Conservation (phyloP, 495 filamentous ascomycete genomes). For the Xylaria castorea region DNA sequence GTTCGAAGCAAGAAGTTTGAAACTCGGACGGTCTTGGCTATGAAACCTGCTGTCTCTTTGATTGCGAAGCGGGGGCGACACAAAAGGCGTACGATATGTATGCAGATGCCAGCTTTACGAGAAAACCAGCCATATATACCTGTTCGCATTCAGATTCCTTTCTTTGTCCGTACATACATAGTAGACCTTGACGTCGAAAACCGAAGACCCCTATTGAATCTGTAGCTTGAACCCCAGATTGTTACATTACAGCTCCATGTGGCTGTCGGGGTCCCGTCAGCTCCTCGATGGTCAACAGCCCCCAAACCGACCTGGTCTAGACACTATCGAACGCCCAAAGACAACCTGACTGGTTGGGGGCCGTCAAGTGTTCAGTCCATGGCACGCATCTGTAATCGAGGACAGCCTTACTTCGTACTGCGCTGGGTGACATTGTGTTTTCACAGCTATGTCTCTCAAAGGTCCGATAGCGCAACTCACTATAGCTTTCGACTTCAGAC, state of each 20-base stretch:
- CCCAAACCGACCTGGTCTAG: slow-evolving; percentile 15
- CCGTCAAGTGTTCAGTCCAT: neutral
- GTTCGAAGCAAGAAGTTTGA: slow-evolving; percentile 1
- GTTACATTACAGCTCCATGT: slow-evolving; percentile 16
- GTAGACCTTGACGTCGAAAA: neutral
- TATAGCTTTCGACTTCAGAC: neutral
- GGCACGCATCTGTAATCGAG: neutral
- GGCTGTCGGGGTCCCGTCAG: slow-evolving; percentile 12
- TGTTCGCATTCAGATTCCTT: neutral
- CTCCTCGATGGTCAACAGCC: slow-evolving; percentile 6
- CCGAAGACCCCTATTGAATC: neutral
- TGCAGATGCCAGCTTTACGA: neutral
- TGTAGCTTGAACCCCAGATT: slow-evolving; percentile 21
- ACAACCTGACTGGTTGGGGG: slow-evolving; percentile 9
- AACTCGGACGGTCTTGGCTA: neutral
- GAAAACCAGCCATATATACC: neutral
- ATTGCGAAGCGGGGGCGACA: neutral
- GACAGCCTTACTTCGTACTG: neutral
- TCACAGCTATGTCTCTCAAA: neutral
- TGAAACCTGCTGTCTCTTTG: neutral
- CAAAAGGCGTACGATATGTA: neutral
- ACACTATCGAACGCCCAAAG: slow-evolving; percentile 10
- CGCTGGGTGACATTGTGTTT: neutral
- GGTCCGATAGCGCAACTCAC: neutral
- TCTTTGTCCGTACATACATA: too few species aligned